Evolutionary conservation across 768 basidiomycete genomes (phyloP), one percentile per base, ranked within the genome.

Genomic region (Auricularia auricula-judae): DNA sequence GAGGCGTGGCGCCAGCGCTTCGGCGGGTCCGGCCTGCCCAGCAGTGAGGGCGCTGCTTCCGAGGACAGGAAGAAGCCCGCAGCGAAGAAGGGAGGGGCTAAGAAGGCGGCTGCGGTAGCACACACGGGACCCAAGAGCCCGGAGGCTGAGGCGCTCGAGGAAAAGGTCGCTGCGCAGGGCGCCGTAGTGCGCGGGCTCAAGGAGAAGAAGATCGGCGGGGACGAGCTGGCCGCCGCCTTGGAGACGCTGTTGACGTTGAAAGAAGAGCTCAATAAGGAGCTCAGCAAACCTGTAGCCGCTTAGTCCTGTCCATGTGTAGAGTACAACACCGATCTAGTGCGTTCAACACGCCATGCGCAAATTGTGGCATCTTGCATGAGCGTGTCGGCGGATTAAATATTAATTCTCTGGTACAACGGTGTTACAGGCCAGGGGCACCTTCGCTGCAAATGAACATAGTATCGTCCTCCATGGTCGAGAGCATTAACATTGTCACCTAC

Each of bases 1-100:
- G 88, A 93, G 36, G 81, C 83, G 4, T 98, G 89, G 88, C 82
- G 87, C 68, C 75, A 74, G 59, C 85, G 84, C 73, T 99, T 94
- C 70, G 88, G 88, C 3, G 96, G 96, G 7, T 74, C 64, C 53
- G 68, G 62, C 66, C 72, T 72, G 2, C 76, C 71, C 39, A 70
- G 73, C 1, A 71, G 81, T 78, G 68, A 76, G 72, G 63, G 78
- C 63, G 68, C 73, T 64, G 70, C 77, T 71, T 58, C 72, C 72
- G 11, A 74, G 72, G 47, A 75, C 61, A 83, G 81, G 70, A 73
- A 74, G 62, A 86, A 89, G 73, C 77, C 75, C 1, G 78, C 76
- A 14, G 79, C 78, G 34, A 74, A 78, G 58, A 76, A 77, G 72
- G 77, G 75, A 68, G 71, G 71, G 43, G 82, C 80, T 64, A 84